Conservation (phyloP, 169 alveolate genomes). For the Eimeria tenella region DNA sequence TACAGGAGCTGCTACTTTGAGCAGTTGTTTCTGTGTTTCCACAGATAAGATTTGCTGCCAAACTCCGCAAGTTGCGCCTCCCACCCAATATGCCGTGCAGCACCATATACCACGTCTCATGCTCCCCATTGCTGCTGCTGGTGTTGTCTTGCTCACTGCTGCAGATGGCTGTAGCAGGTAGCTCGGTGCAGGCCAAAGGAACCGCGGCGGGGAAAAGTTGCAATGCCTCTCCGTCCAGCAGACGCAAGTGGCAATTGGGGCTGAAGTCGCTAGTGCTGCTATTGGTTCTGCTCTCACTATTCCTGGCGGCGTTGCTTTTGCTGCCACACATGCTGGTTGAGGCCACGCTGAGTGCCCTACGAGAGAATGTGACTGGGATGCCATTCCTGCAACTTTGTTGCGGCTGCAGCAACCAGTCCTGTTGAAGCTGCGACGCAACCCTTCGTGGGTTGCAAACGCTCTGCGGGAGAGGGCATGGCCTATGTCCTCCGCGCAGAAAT, state of each 20-base stretch:
- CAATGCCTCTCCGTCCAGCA: slow-evolving; percentile 28
- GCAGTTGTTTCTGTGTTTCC: neutral
- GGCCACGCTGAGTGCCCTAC: neutral
- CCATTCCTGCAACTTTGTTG: neutral
- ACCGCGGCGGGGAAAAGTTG: slow-evolving; percentile 10
- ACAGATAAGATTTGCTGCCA: neutral
- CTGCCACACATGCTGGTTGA: neutral
- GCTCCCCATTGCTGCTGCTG: slow-evolving; percentile 18
- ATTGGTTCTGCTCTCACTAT: neutral
- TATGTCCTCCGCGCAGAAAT: neutral
- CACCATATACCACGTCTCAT: slow-evolving; percentile 24
- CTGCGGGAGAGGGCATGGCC: neutral
- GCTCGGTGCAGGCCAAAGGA: slow-evolving; percentile 31
- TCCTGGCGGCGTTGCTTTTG: neutral
- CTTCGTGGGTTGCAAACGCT: neutral
- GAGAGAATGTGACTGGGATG: neutral
- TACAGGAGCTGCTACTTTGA: neutral
- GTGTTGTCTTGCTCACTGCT: neutral
- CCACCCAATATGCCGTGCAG: slow-evolving; percentile 36
- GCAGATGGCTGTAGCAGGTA: neutral
- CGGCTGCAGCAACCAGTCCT: slow-evolving; percentile 4
- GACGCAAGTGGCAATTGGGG: slow-evolving; percentile 9
- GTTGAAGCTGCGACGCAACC: neutral
- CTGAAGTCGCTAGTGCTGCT: neutral
- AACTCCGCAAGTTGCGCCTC: slow-evolving; percentile 29